Evolutionary conservation across 306 rosid genomes (phyloP), one percentile per base, ranked within the genome.

Genomic region (Coriaria nepalensis): DNA sequence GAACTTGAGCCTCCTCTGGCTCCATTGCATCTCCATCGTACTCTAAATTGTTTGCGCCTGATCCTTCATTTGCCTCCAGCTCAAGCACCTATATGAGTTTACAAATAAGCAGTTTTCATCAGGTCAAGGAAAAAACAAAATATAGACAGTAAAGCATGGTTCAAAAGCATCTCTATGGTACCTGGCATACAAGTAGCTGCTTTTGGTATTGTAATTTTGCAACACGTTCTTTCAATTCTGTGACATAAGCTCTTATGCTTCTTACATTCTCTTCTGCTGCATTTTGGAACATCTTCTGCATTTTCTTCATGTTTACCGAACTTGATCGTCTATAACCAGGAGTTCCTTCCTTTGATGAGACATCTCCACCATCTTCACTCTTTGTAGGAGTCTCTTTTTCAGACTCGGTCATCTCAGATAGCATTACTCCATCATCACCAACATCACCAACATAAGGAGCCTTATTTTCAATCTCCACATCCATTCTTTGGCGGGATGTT

Each of bases 221-320:
- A 57, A 92, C 96, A 47, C 99, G 86, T 67, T 92, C 99, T 82
- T 92, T 92, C 77, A 92, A 64, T 64, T 92, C 99, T 5, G 99
- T 92, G 8, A 92, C 99, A 43, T 92, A 92, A 10, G 99, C 78
- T 74, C 96, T 73, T 49, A 92, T 92, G 69, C 79, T 92, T 82
- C 96, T 79, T 49, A 92, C 99, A 56, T 92, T 92, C 77, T 92
- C 99, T 68, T 92, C 99, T 51, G 99, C 99, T 11, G 99, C 99
- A 74, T 85, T 86, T 73, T 92, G 99, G 69, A 92, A 92, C 99
- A 92, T 92, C 69, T 92, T 92, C 79, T 86, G 94, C 99, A 92
- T 92, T 71, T 86, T 92, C 82, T 92, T 92, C 96, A 92, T 86
- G 78, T 92, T 92, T 33, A 92, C 99, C 15, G 99, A 92, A 58